Evolutionary conservation across 345 rosid genomes (phyloP), one percentile per base, ranked within the genome.

Genomic region (Turritis glabra): DNA sequence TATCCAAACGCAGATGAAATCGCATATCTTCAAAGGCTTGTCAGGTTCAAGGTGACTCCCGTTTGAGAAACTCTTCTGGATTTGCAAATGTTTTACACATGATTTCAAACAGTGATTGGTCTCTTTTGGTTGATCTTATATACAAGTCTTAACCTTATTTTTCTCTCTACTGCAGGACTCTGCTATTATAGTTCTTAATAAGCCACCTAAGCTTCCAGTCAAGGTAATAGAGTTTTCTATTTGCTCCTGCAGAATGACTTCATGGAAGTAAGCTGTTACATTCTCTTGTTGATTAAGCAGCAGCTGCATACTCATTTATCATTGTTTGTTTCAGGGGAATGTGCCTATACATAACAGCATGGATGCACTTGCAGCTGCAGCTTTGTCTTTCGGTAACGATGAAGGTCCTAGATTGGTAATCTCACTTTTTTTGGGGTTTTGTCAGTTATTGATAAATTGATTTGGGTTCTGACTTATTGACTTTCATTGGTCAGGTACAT

Each of bases 321-420:
- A 10, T 63, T 47, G 29, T 46, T 64, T 54, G 38, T 56, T 71
- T 66, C 44, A 93, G 97, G 97, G 97, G 27, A 82, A 83, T 82
- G 70, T 93, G 71, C 90, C 97, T 3, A 81, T 91, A 85, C 97
- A 93, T 74, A 93, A 91, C 60, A 89, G 98, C 84, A 87, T 93
- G 98, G 98, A 93, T 76, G 96, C 91, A 5, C 83, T 93, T 77
- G 98, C 98, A 56, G 91, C 96, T 73, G 98, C 96, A 66, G 94
- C 98, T 77, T 71, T 93, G 74, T 91, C 94, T 41, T 91, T 82
- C 77, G 94, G 84, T 81, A 69, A 85, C 53, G 85, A 89, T 25
- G 96, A 91, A 60, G 92, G 94, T 67, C 98, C 97, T 73, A 88
- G 88, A 81, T 77, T 93, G 94, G 98, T 93, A 83, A 80, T 12